Evolutionary conservation across 176 grass and related monocot species (phyloP).

Genomic region (Avena insularis): DNA sequence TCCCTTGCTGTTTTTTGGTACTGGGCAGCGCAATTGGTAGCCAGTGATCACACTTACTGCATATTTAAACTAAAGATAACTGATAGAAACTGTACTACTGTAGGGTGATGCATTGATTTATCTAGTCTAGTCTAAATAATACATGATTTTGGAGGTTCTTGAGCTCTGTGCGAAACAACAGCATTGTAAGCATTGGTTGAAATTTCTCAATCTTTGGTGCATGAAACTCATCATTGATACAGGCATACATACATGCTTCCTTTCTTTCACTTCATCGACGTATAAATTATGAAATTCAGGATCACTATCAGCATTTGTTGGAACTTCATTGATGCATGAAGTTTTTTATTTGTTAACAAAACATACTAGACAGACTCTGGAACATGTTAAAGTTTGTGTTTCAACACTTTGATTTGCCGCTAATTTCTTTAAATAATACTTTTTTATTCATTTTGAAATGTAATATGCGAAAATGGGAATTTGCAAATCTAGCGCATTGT

Average conservation of each 20-base stretch:
- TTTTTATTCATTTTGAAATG: too few species aligned
- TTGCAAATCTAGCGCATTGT: too few species aligned
- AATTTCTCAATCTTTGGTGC: neutral
- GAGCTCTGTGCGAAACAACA: neutral
- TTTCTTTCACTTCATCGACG: neutral
- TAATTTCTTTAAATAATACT: too few species aligned
- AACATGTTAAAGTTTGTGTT: slow-evolving; percentile 3
- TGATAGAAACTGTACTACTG: slow-evolving; percentile 13
- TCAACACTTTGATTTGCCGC: neutral
- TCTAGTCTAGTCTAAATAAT: neutral
- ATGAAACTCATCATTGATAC: neutral
- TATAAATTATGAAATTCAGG: neutral
- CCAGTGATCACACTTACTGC: neutral
- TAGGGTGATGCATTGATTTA: neutral
- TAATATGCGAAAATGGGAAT: too few species aligned
- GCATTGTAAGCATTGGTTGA: neutral
- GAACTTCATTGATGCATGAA: neutral
- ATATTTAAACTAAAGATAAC: slow-evolving; percentile 17
- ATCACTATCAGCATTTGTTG: slow-evolving; percentile 1
- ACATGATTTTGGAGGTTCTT: slow-evolving; percentile 29
- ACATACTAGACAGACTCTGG: neutral
- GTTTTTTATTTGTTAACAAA: neutral
- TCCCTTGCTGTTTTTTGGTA: neutral
- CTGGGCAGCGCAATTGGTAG: neutral
- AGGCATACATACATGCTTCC: neutral